Base-by-base conservation (phyloP, 805 yeast species). In the Candida oleophila region DNA sequence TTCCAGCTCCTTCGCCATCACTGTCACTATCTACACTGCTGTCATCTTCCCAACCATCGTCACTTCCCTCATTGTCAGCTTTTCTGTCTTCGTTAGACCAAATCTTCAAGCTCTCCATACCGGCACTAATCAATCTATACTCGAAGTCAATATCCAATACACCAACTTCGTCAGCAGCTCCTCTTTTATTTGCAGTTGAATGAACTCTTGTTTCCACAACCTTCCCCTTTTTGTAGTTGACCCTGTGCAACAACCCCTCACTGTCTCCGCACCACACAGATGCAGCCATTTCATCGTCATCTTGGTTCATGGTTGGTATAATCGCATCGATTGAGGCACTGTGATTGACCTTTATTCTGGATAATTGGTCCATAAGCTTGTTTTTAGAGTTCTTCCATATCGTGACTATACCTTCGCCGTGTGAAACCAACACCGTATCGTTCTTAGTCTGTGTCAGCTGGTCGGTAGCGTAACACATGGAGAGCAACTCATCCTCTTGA, bases 401-500 rank as follows among this genome's bases (percentile, higher is more conserved):
- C 0, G 98, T 89, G 4, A 89, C 74, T 12, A 89, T 79, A 3
- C 98, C 98, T 59, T 86, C 94, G 14, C 96, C 89, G 85, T 89
- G 90, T 39, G 96, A 92, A 55, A 91, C 90, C 3, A 85, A 78
- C 3, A 83, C 77, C 0, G 81, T 76, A 16, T 81, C 83, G 45
- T 83, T 87, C 41, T 76, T 77, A 12, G 81, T 76, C 9, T 55
- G 65, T 34, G 58, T 63, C 11, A 63, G 53, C 1, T 78, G 78
- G 51, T 85, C 87, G 1, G 69, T 55, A 1, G 83, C 77, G 68
- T 83, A 81, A 34, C 87, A 71, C 56, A 89, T 85, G 46, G 90
- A 76, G 38, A 92, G 66, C n/a, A 92, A 67, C 60, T 92, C 99
- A 59, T 92, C 98, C 54, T 87, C 96, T 67, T 92, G 99, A 60